Evolutionary conservation across 352 stramenopile species (phyloP), one percentile per base, ranked within the genome.

Genomic region (Peronospora belbahrii): DNA sequence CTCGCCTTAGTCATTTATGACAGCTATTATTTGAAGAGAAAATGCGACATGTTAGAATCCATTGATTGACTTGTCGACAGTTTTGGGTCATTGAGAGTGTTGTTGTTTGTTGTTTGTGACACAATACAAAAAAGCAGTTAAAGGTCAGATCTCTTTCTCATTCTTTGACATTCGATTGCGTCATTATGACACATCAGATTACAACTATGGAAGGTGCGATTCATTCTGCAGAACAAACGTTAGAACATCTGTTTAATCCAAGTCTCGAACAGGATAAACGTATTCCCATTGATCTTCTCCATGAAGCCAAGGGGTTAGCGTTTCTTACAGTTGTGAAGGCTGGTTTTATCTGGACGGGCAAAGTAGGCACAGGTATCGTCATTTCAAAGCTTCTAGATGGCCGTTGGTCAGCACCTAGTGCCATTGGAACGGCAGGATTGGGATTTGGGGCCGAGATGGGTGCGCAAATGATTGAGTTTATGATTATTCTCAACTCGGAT

Each of bases 401-500:
- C 9, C 88, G 85, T 35, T 98, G 95, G 94, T 97, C 86, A 33
- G 91, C 94, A 11, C 95, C 95, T 11, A 97, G 83, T 17, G 93
- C 94, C 5, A 97, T 98, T 55, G 93, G 84, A 35, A 90, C 93
- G 20, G 74, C 79, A 18, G 91, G 91, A 35, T 88, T 97, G 69
- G 87, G 83, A 50, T 79, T 86, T 56, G 82, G 82, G 30, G 68
- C 74, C 28, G 77, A 94, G 60, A 54, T 84, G 32, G 82, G 82
- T 40, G 82, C 71, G 11, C 71, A 94, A 56, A 56, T 91, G 56
- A 88, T 91, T 48, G 79, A 89, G 65, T 90, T 91, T 45, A 70
- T 94, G 76, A 83, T 94, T 54, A 83, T 98, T 33, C 69, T 98
- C 25, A 97, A 97, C 84, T 97, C 83, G 49, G 87, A 97, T 32